Base-by-base conservation (phyloP, 345 rosid species). In the Acer yangbiense region DNA sequence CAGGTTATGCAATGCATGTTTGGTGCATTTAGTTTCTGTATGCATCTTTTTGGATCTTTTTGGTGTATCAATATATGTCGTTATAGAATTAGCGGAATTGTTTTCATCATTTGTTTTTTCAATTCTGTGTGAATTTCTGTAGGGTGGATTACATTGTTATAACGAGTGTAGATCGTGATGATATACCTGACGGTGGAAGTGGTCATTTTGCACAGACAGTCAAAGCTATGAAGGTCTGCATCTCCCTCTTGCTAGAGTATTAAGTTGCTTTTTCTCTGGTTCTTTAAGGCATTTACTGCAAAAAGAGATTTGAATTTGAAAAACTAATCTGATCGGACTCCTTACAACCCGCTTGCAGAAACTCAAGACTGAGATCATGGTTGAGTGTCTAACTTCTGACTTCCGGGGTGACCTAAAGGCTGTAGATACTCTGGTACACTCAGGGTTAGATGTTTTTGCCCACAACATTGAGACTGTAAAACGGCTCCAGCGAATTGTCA, bases 91-190 rank as follows among this genome's bases (percentile, higher is more conserved):
- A 18, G 18, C 44, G 27, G 2, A 35, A 48, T 46, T 10, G 67
- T 23, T 23, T 25, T 44, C 1, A 20, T 46, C 25, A 7, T 64
- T 50, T 52, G 39, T 35, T 65, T 78, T 78, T 70, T 11, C 41
- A 27, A 65, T 72, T 32, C 23, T 12, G 39, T 57, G 21, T 79
- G 69, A 63, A 75, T 41, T 72, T 75, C 57, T 82, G 76, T 75
- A 96, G 97, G 78, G 99, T 97, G 86, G 99, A 97, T 76, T 97
- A 94, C 78, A 97, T 97, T 78, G 99, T 97, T 81, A 76, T 97
- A 16, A 97, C 99, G 14, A 97, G 99, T 69, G 99, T 97, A 18
- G 99, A 97, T 79, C 98, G 99, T 78, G 98, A 97, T 60, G 99
- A 97, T 88, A 61, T 97, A 50, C 98, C 94, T 74, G 98, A 97